Evolutionary conservation across 2,329 filamentous ascomycete genomes (phyloP).

Genomic region (Zelopaecilomyces penicillatus): DNA sequence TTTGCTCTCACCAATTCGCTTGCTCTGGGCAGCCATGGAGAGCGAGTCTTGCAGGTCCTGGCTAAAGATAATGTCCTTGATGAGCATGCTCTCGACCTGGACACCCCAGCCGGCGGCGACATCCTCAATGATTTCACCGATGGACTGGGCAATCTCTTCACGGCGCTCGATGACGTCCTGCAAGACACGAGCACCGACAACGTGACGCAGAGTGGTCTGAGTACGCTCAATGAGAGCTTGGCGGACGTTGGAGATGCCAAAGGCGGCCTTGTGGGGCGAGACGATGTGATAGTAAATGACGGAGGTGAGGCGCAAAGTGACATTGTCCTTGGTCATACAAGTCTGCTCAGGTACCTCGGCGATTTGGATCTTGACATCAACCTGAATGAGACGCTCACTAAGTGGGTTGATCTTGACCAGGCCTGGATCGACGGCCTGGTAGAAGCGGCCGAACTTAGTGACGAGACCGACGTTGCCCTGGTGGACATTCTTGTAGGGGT

Average conservation of each 20-base stretch:
- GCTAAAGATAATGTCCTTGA: conserved; percentile 98
- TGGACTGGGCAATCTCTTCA: conserved; percentile 91
- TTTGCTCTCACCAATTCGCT: conserved; percentile 97
- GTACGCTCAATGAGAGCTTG: conserved; percentile 97
- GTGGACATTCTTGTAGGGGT: conserved; percentile 85
- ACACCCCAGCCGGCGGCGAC: conserved; percentile 93
- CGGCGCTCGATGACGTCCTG: conserved; percentile 98
- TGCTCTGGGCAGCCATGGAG: conserved; percentile 96
- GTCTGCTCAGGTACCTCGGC: conserved; percentile 93
- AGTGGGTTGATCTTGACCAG: conserved; percentile 96
- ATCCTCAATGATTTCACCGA: conserved; percentile 95
- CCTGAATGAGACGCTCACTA: conserved; percentile 78
- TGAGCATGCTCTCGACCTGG: conserved; percentile 93
- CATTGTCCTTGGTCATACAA: conserved; percentile 99
- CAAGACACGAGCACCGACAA: conserved; percentile 87
- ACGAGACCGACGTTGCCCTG: conserved; percentile 94
- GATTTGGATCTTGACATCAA: conserved; percentile 99
- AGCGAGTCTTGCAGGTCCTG: conserved; percentile 91
- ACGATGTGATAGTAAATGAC: conserved; percentile 99
- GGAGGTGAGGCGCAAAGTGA: conserved; percentile 84
- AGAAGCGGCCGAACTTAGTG: conserved; percentile 91
- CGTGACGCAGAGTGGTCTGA: conserved; percentile 93
- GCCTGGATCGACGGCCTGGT: conserved; percentile 91
- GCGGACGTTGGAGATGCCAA: conserved; percentile 88
- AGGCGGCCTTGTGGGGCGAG: conserved; percentile 91